Base-by-base conservation (phyloP, 2,329 filamentous ascomycete genomes). In the Penicillium corylophilum region DNA sequence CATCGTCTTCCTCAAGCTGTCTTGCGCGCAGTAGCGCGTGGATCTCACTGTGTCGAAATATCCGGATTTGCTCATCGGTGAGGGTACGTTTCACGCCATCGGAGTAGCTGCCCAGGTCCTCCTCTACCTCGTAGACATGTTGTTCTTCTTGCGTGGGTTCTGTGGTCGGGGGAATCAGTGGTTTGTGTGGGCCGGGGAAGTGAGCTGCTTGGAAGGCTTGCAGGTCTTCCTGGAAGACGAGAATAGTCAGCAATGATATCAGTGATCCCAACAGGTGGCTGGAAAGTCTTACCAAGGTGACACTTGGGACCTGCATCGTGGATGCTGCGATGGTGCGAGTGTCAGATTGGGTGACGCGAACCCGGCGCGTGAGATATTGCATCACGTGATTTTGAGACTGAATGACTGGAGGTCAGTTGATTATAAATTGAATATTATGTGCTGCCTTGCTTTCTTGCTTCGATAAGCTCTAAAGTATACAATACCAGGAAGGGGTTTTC, bases 31-130 rank as follows among this genome's bases (percentile, higher is more conserved):
- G 76, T 35, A 95, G 75, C 12, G 82, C 74, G 65, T 94, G 86
- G 20, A 95, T 81, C 71, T 97, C 93, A 2, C 89, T 93, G 67
- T 95, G 90, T 55, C 92, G 82, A 69, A 96, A 96, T 55, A 96
- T 93, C 47, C 84, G 83, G 61, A 96, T 90, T 75, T 96, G 89
- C 62, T 91, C 89, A 65, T 96, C 89, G 9, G 92, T 96, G 63
- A 97, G 78, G 16, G 91, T 96, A 36, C 93, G 87, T 68, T 94
- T 94, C 55, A 85, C 83, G 3, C 93, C 92, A 65, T 97, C 92
- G 1, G 82, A 73, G 61, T 97, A 97, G 71, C 90, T 93, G 16
- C 91, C 93, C 15, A 96, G 77, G 1, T 75, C 83, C 64, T 89
- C 87, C 16, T 72, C 64, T 5, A 9, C 18, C 18, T 72, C 69